Evolutionary conservation across 768 basidiomycete species (phyloP).

Genomic region (Boletus pseudo-olivaceus): DNA sequence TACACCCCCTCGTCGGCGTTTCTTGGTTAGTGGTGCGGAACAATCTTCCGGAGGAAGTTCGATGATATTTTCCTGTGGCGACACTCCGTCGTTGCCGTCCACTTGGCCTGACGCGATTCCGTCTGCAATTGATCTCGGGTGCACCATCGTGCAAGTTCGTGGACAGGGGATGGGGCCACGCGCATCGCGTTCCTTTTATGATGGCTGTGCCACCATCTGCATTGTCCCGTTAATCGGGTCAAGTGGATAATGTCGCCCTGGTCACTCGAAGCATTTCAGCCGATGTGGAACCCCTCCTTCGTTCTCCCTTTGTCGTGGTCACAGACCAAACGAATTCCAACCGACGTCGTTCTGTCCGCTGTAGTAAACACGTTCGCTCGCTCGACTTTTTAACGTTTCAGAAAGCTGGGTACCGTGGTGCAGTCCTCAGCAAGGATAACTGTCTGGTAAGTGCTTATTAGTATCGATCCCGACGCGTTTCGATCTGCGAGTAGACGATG

Average conservation of each 20-base stretch:
- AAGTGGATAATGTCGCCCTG: background rate
- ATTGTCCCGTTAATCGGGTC: background rate
- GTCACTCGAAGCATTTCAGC: background rate
- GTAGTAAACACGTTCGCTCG: background rate
- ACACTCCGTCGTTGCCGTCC: background rate
- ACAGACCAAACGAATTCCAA: background rate
- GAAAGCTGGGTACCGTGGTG: background rate
- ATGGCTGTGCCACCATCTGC: conserved; percentile 12
- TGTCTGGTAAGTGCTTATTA: background rate
- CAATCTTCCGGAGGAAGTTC: background rate
- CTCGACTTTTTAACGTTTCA: too few species aligned
- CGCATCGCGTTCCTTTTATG: conserved; percentile 8
- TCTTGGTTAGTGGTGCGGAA: background rate
- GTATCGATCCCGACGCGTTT: background rate
- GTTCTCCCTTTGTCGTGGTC: background rate
- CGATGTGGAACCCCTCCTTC: too few species aligned
- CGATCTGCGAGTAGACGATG: background rate
- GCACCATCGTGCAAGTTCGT: conserved; percentile 8
- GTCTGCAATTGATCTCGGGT: background rate
- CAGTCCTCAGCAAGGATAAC: background rate
- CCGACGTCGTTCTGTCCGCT: background rate
- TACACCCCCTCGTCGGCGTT: background rate
- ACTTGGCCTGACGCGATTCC: background rate
- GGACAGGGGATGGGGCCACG: conserved; percentile 34
- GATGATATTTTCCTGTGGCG: background rate